These are phyloP conservation scores for Novymonas esmeraldas DNA, from an alignment of 208 protist species.

Conservation along the genomic window DNA sequence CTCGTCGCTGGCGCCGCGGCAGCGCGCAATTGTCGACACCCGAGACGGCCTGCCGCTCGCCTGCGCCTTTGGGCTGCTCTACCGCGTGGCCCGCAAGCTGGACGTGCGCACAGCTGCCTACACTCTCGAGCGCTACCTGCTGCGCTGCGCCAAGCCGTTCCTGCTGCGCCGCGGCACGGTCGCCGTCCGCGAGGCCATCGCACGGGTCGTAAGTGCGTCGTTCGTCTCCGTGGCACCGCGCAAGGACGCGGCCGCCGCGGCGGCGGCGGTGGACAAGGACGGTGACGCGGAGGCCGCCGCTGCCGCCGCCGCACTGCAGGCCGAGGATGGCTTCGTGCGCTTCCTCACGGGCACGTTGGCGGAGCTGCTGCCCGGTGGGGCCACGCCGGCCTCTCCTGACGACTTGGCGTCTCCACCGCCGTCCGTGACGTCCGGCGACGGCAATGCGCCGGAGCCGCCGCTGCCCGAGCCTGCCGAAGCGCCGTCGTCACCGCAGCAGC, in stretches of 20 bases:
- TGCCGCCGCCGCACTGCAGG: not conserved
- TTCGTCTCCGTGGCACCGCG: not conserved
- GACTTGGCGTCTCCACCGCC: no score
- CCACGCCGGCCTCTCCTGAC: no score
- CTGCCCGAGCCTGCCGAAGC: no score
- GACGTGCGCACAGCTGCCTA: slow-evolving; percentile 26
- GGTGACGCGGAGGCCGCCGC: not conserved
- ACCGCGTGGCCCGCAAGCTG: slow-evolving; percentile 37
- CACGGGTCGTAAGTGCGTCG: slow-evolving; percentile 45
- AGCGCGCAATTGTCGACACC: slow-evolving; percentile 45
- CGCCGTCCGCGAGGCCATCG: slow-evolving; percentile 66
- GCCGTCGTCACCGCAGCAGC: not conserved
- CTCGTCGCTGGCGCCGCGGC: not conserved
- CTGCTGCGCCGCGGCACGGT: slow-evolving; percentile 53
- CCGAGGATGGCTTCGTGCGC: slow-evolving; percentile 9
- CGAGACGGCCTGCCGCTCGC: slow-evolving; percentile 42
- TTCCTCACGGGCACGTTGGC: slow-evolving; percentile 14
- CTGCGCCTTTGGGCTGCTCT: slow-evolving; percentile 57
- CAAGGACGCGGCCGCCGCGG: not conserved
- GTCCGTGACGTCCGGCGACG: not conserved
- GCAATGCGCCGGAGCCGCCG: no score
- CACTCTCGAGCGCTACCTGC: slow-evolving; percentile 50
- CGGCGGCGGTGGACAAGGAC: not conserved
- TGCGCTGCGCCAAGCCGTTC: slow-evolving; percentile 38
- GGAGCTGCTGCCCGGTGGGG: not conserved